These are phyloP conservation scores for Ceratocystis diversiconidia DNA, from an alignment of 2,329 filamentous ascomycete genomes.

Conservation along the genomic window DNA sequence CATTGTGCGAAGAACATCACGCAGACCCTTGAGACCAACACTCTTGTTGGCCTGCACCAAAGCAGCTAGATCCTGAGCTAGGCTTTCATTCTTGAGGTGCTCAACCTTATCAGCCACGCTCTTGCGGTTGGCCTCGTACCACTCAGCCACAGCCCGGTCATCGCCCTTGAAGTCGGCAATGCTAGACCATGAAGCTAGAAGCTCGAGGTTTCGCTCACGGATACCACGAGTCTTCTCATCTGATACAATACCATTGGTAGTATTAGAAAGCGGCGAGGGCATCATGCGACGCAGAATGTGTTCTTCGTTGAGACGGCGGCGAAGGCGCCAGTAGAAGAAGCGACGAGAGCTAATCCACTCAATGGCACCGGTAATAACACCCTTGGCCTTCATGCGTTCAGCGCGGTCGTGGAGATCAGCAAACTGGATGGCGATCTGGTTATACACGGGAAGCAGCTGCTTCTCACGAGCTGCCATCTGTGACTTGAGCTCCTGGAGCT, in stretches of 20 bases:
- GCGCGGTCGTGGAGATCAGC: slow-evolving; percentile 94
- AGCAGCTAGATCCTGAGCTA: slow-evolving; percentile 33
- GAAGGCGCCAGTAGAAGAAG: slow-evolving; percentile 99
- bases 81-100: slow-evolving; percentile 60
- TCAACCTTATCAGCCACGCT: slow-evolving; percentile 72
- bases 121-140: slow-evolving; percentile 94
- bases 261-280: slow-evolving; percentile 26
- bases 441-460: slow-evolving; percentile 79
- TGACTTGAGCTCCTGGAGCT: slow-evolving; percentile 64
- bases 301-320: slow-evolving; percentile 92
- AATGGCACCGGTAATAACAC: slow-evolving; percentile 70
- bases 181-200: slow-evolving; percentile 70
- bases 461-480: slow-evolving; percentile 79
- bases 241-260: slow-evolving; percentile 24
- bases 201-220: slow-evolving; percentile 55
- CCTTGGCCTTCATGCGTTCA: slow-evolving; percentile 97
- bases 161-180: slow-evolving; percentile 62
- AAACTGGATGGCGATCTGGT: slow-evolving; percentile 91
- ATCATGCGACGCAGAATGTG: slow-evolving; percentile 86
- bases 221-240: slow-evolving; percentile 34
- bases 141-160: slow-evolving; percentile 73
- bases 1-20: slow-evolving; percentile 72
- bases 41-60: slow-evolving; percentile 39
- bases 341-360: slow-evolving; percentile 80
- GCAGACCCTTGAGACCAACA: slow-evolving; percentile 70